Evolutionary conservation across 2,329 filamentous ascomycete genomes (phyloP), one percentile per base, ranked within the genome.

Genomic region (Colletotrichum sp.): DNA sequence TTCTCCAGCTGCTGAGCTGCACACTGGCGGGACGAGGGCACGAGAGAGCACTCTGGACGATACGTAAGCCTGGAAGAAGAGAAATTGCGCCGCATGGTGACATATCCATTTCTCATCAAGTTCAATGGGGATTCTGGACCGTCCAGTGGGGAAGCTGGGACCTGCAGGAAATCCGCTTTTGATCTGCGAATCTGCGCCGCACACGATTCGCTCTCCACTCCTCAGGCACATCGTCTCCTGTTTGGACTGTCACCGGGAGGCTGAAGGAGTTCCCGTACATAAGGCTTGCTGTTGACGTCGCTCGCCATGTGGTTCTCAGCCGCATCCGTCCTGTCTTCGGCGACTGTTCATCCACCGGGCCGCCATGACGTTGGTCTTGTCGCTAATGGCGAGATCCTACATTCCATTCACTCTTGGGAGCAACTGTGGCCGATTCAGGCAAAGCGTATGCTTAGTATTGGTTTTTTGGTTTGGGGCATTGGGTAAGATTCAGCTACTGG

Each of bases 91-190:
- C 44, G 28, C 26, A 39, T 28, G 24, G 70, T 59, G 62, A 72
- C 62, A 30, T 21, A 26, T 60, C 21, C 49, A 18, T 74, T 59
- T 26, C 49, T 68, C 55, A 55, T 30, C 44, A 21, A 49, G 32
- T 18, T 34, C 30, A 68, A 49, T 28, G 63, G 65, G 26, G 16
- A 63, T 63, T 55, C 63, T 52, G 13, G 69, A 57, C 57, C 57
- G 16, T 57, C 21, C 55, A 60, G 74, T 76, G 74, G 74, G 52
- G 74, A 64, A 64, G 64, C 59, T 66, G 68, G 64, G 60, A 62
- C n/a, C 64, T 30, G 49, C 44, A 74, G 26, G n/a, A 65, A 74
- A 36, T 76, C 70, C 74, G 74, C 74, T 76, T 76, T 76, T 76
- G 74, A 76, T 76, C 74, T 76, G 65, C 74, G 24, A n/a, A 65